These are phyloP conservation scores for Carex cristatella DNA, from an alignment of 176 grass and related monocot species.

Conservation along the genomic window DNA sequence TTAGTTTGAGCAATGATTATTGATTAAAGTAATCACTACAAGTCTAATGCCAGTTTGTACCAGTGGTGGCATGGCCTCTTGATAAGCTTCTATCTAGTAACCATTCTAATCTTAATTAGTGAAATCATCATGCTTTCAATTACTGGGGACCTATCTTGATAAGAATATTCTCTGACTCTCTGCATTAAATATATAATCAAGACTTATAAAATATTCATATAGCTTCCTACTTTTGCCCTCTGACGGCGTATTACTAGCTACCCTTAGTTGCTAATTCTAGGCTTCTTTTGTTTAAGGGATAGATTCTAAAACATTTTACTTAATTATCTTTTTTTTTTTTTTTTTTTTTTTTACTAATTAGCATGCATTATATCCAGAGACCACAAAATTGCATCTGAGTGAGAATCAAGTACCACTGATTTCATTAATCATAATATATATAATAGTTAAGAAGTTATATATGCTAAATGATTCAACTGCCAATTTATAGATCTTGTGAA, in stretches of 20 bases:
- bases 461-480: neutral
- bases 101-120: constrained; percentile 19
- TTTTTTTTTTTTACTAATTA: neutral
- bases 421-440: neutral
- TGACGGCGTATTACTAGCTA: neutral
- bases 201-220: neutral
- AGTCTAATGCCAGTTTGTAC: constrained; percentile 15
- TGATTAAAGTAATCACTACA: constrained; percentile 18
- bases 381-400: neutral
- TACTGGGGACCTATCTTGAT: constrained; percentile 23
- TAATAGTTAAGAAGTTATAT: neutral
- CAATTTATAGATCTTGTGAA: neutral
- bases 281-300: neutral
- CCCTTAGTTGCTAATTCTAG: neutral
- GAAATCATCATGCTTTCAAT: neutral
- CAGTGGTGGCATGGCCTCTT: constrained; percentile 23
- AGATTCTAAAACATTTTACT: neutral
- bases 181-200: constrained; percentile 4
- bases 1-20: constrained; percentile 11
- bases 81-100: neutral
- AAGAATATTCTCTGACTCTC: constrained; percentile 24
- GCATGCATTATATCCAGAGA: neutral
- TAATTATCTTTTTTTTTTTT: neutral
- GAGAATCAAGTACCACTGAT: neutral
- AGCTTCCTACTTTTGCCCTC: too few species aligned